phyloP scores from a whole-genome alignment of 2,329 filamentous ascomycete species.

The Boeremia lycopersici region DNA sequence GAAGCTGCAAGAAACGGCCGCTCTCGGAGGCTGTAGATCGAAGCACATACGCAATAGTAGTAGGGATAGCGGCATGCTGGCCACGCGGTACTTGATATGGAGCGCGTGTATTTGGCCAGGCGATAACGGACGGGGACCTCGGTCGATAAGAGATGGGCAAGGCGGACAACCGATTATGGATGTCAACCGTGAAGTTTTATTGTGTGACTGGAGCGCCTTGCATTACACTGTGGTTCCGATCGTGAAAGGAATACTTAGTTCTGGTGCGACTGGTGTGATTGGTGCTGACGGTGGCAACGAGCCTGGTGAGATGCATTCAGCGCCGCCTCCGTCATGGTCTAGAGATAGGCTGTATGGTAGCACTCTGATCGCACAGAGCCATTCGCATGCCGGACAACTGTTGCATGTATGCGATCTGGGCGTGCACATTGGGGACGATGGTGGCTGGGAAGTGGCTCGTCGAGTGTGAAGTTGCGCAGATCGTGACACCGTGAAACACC shows the following conservation, averaged over 20 bases:
- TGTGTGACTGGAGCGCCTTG: background rate
- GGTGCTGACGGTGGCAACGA: too few species aligned
- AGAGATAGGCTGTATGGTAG: background rate
- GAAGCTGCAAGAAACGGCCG: constrained; percentile 16
- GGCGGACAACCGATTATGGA: background rate
- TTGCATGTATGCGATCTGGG: background rate
- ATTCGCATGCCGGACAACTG: background rate
- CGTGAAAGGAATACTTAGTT: too few species aligned
- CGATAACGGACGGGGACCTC: background rate
- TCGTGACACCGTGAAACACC: constrained; percentile 34
- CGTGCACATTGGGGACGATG: background rate
- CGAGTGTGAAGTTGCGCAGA: background rate
- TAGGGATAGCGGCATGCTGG: constrained; percentile 7
- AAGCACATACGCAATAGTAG: constrained; percentile 14
- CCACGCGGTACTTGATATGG: background rate
- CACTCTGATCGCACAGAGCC: background rate
- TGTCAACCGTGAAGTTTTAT: background rate
- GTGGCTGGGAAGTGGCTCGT: background rate
- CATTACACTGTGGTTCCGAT: background rate
- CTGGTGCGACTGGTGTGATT: too few species aligned
- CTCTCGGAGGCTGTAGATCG: constrained; percentile 1
- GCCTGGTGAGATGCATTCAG: background rate
- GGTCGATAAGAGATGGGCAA: constrained; percentile 13
- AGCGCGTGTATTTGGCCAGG: background rate
- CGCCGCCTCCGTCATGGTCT: background rate